phyloP scores from a whole-genome alignment of 306 rosid species.

The Pterocarpus macrocarpus region DNA sequence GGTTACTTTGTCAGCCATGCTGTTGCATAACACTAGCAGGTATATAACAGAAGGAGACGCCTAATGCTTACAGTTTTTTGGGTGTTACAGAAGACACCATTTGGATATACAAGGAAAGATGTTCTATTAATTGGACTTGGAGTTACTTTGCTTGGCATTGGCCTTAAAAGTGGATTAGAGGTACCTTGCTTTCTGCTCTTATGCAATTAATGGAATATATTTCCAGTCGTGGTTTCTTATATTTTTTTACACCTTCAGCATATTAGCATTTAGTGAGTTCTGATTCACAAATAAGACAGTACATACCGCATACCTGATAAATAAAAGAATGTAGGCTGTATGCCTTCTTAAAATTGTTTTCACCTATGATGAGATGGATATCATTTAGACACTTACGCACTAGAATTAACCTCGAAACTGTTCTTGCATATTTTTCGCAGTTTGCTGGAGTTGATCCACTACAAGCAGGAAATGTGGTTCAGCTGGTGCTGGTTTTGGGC shows the following conservation, averaged over 20 bases:
- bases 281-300: background rate
- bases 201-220: background rate
- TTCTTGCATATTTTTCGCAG: slow-evolving; percentile 58
- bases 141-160: slow-evolving; percentile 77
- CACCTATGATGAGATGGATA: background rate
- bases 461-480: slow-evolving; percentile 97
- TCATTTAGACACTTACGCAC: background rate
- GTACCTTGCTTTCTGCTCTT: slow-evolving; percentile 50
- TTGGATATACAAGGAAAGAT: slow-evolving; percentile 96
- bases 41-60: slow-evolving; percentile 7
- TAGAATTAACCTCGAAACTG: slow-evolving; percentile 27
- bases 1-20: slow-evolving; percentile 26
- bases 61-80: slow-evolving; percentile 8
- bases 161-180: slow-evolving; percentile 90
- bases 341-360: slow-evolving; percentile 11
- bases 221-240: slow-evolving; percentile 9
- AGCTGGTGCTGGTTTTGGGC: slow-evolving; percentile 92
- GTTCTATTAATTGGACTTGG: slow-evolving; percentile 90
- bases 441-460: slow-evolving; percentile 86
- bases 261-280: slow-evolving; percentile 9
- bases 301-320: slow-evolving; percentile 10
- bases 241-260: background rate
- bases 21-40: background rate
- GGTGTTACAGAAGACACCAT: slow-evolving; percentile 65
- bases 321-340: background rate